Evolutionary conservation across 129 eudicot genomes (phyloP), one percentile per base, ranked within the genome.

Genomic region (Artemisia annua): DNA sequence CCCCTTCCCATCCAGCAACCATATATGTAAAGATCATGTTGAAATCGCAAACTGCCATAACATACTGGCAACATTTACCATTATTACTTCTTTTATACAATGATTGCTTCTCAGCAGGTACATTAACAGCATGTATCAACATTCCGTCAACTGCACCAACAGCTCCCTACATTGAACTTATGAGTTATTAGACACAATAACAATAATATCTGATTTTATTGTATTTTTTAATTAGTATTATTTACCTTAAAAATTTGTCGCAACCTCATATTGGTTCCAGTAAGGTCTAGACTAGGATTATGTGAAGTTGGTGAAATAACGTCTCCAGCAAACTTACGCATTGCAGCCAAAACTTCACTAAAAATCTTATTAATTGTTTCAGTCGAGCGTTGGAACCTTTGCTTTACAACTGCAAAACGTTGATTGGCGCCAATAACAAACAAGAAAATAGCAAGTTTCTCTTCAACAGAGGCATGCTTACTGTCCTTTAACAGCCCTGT

Each of bases 71-170:
- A 39, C 71, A 66, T 14, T 66, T 49, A 66, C 71, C 55, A 16
- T 39, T 46, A 3, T 44, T 4, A 10, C 35, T 67, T 48, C 72
- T 16, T 56, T 56, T 67, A 44, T n/a, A 67, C 20, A 67, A 44
- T 1, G 17, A 3, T 46, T n/a, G 69, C 16, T 64, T 32, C 7
- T 35, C 52, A 14, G 69, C 35, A 13, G 52, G 69, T 14, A 64
- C 44, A 35, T 35, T 64, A 28, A 64, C 50, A 14, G 69, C 69
- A 64, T 64, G 69, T 64, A 64, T 17, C 35, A 16, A 20, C 6
- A 20, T 67, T 48, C 73, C 73, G 19, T 66, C 73, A 22, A 69
- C 1, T 5, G 61, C 73, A 69, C 73, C 73, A 19, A 67, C 19
- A 14, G 56, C 72, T 67, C 72, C 72, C 72, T 67, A 18, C 57